Conservation (phyloP, 2,329 filamentous ascomycete genomes). For the Fusarium newnesense region DNA sequence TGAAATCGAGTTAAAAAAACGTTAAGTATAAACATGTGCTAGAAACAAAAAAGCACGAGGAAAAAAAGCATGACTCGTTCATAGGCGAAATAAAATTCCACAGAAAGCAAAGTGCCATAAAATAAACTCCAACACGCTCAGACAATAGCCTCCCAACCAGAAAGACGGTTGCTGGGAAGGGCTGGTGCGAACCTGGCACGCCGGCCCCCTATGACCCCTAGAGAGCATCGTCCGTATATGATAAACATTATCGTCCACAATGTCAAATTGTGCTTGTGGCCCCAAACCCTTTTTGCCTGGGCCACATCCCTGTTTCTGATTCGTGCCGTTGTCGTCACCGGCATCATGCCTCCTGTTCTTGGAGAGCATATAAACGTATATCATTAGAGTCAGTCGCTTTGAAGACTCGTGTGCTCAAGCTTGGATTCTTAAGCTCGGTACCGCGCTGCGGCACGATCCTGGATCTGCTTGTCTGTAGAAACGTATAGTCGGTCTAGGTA, state of each 20-base stretch:
- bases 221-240: constrained; percentile 35
- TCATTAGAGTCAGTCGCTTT: constrained; percentile 43
- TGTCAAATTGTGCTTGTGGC: constrained; percentile 35
- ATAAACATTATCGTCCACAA: constrained; percentile 48
- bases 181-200: constrained; percentile 25
- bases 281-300: constrained; percentile 18
- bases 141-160: constrained; percentile 36
- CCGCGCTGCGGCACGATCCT: constrained; percentile 65
- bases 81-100: constrained; percentile 12
- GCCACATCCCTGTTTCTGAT: constrained; percentile 43
- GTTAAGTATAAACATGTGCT: constrained; percentile 26
- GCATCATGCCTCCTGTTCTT: constrained; percentile 38
- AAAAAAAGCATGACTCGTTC: constrained; percentile 26
- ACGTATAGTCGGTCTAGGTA: constrained; percentile 84
- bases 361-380: constrained; percentile 43
- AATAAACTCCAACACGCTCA: constrained; percentile 44
- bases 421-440: constrained; percentile 46
- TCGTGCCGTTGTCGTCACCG: constrained; percentile 42
- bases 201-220: constrained; percentile 13
- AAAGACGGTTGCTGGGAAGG: constrained; percentile 35
- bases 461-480: constrained; percentile 82
- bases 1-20: constrained; percentile 27
- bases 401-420: constrained; percentile 37
- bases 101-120: constrained; percentile 27
- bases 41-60: constrained; percentile 29